Evolutionary conservation across 495 filamentous ascomycete species (phyloP), one percentile per base, ranked within the genome.

Genomic region (Bacidia rubella): DNA sequence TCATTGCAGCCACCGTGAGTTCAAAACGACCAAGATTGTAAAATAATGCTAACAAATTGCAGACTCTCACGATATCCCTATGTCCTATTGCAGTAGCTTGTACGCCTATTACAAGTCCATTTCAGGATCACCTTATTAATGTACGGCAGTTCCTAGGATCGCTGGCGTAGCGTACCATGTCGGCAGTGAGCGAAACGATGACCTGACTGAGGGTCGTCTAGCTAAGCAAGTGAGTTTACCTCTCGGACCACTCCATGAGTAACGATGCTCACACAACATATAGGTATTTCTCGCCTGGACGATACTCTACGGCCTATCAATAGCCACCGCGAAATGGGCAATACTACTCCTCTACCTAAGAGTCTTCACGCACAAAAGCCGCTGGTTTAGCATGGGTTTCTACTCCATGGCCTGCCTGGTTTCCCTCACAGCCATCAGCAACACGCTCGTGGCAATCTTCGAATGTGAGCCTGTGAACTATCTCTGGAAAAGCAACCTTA

Each of bases 261-360:
- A 5, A n/a, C n/a, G n/a, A 35, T 2, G 11, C 49, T 44, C 1
- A 52, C 38, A 11, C 21, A 22, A 11, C 27, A 17, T n/a, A 11
- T 22, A 57, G 58, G 40, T 32, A 15, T 57, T 48, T 19, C 49
- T 59, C 25, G 47, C 53, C 4, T 61, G 56, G 50, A 52, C 47
- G 59, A 57, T 62, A n/a, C 49, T 69, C 23, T 68, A 65, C 23
- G 65, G 65, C 2, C 56, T 64, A 43, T 54, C 53, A 5, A 56
- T 63, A 45, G 65, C 69, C 26, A 49, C 63, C 22, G 62, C 66
- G 42, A 71, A 72, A 55, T 47, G 67, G 46, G 57, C 69, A 1
- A 68, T 70, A 26, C 63, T 71, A 10, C 57, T 65, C 5, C 66
- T 71, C 1, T 71, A 71, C 48, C 51, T 68, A 5, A 63, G 69